Evolutionary conservation across 768 basidiomycete species (phyloP).

Genomic region (Chiua virens): DNA sequence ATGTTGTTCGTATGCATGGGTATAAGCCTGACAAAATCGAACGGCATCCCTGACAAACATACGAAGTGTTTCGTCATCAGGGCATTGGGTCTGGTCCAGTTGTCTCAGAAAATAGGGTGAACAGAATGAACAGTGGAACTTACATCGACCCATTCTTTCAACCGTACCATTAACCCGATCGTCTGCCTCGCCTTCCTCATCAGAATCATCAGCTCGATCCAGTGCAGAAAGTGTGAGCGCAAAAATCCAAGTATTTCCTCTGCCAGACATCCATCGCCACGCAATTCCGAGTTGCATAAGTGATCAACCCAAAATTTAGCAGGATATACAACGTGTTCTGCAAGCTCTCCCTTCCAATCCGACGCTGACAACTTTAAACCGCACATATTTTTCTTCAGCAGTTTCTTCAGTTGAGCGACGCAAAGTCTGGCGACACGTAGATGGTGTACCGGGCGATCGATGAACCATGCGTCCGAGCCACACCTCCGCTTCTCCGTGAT

Average conservation of each 20-base stretch:
- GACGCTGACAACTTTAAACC: conserved; percentile 19
- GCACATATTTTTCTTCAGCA: conserved; percentile 28
- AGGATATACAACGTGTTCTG: conserved; percentile 28
- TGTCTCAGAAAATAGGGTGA: not conserved
- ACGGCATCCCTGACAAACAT: conserved; percentile 25
- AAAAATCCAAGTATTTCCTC: conserved; percentile 23
- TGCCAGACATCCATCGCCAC: conserved; percentile 2
- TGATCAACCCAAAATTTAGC: conserved; percentile 31
- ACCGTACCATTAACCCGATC: conserved; percentile 24
- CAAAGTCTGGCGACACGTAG: conserved; percentile 26
- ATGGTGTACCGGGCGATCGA: conserved; percentile 24
- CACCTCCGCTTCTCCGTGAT: conserved; percentile 31
- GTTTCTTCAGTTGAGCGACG: conserved; percentile 12
- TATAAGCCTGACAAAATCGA: conserved; percentile 33
- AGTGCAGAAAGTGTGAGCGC: conserved; percentile 29
- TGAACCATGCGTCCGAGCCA: conserved; percentile 27
- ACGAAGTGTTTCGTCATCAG: conserved; percentile 15
- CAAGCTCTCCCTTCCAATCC: conserved; percentile 14
- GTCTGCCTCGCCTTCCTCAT: conserved; percentile 33
- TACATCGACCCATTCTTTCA: conserved; percentile 30
- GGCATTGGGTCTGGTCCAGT: conserved; percentile 11
- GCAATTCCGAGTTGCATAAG: conserved; percentile 15
- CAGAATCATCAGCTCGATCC: conserved; percentile 34
- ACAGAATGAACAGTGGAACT: not conserved
- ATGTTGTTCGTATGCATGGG: conserved; percentile 32